Evolutionary conservation across 441 rosid species (phyloP).

Genomic region (Euphorbia schlechtendalii): DNA sequence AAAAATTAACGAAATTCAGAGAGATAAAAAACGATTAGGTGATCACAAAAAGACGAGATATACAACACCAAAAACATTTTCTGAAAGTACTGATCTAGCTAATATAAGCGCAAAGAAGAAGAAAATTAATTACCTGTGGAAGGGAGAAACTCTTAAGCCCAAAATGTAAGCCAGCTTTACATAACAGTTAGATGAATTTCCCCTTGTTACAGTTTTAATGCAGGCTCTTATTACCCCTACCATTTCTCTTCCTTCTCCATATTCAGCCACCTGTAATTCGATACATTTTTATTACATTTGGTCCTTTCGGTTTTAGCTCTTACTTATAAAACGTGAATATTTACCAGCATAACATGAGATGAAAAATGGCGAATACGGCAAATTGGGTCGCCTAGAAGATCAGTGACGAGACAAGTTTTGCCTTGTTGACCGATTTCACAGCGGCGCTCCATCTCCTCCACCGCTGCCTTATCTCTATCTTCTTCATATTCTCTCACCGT

Average conservation of each 20-base stretch:
- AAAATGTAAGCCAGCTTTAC: constrained; percentile 53
- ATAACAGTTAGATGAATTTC: constrained; percentile 23
- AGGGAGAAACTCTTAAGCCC: constrained; percentile 62
- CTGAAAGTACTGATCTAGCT: too few relatives aligned
- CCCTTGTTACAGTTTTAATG: constrained; percentile 53
- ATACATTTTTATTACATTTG: not conserved
- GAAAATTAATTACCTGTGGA: constrained; percentile 36
- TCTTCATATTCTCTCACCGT: constrained; percentile 58
- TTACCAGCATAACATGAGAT: constrained; percentile 51
- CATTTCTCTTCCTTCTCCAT: constrained; percentile 43
- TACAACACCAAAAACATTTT: too few relatives aligned
- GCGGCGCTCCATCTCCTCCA: constrained; percentile 56
- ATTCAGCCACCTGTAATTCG: constrained; percentile 56
- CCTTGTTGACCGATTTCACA: constrained; percentile 52
- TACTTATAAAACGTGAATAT: too few relatives aligned
- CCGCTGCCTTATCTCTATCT: constrained; percentile 42
- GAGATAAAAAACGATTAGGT: not conserved
- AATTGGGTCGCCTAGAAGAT: constrained; percentile 68
- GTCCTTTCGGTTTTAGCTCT: too few relatives aligned
- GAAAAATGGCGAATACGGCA: constrained; percentile 65
- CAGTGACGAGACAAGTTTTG: constrained; percentile 53
- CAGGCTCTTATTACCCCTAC: constrained; percentile 70
- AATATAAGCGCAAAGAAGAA: too few relatives aligned
- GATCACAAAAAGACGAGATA: too few relatives aligned
- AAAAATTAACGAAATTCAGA: not conserved